Evolutionary conservation across 1,284 basidiomycete genomes (phyloP).

Genomic region (Sporisorium exsertum): DNA sequence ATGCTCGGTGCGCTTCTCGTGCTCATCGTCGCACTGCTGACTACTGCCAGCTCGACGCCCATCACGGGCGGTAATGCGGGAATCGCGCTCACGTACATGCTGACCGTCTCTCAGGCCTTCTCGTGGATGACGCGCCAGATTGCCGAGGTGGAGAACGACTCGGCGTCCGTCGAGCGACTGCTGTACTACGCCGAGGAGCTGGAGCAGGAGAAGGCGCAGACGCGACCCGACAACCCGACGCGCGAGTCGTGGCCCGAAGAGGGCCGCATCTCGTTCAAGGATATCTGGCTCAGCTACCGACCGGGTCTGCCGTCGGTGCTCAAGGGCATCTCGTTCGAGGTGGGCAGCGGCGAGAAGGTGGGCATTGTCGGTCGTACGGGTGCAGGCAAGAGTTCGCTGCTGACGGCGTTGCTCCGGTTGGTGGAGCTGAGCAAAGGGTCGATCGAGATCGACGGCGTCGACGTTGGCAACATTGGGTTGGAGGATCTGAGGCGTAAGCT

Average conservation of each 20-base stretch:
- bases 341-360: conserved; percentile 73
- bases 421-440: conserved; percentile 76
- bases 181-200: conserved; percentile 65
- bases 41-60: conserved; percentile 43
- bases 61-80: conserved; percentile 56
- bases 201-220: conserved; percentile 65
- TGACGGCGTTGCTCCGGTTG: conserved; percentile 79
- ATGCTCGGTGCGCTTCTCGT: conserved; percentile 67
- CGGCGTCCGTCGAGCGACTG: conserved; percentile 67
- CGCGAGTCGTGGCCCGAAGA: conserved; percentile 64
- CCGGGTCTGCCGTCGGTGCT: conserved; percentile 72
- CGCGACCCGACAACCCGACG: conserved; percentile 50
- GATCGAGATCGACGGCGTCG: conserved; percentile 79
- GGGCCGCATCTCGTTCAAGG: conserved; percentile 65
- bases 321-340: conserved; percentile 70
- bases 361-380: conserved; percentile 73
- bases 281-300: conserved; percentile 72
- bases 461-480: conserved; percentile 73
- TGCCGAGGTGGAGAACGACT: conserved; percentile 70
- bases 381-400: conserved; percentile 79
- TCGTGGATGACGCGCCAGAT: conserved; percentile 68
- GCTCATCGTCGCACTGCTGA: conserved; percentile 62
- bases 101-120: conserved; percentile 63
- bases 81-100: conserved; percentile 64
- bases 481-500: conserved; percentile 64